These are phyloP conservation scores for Cordyceps tenuipes DNA, from an alignment of 2,329 filamentous ascomycete species.

Conservation along the genomic window DNA sequence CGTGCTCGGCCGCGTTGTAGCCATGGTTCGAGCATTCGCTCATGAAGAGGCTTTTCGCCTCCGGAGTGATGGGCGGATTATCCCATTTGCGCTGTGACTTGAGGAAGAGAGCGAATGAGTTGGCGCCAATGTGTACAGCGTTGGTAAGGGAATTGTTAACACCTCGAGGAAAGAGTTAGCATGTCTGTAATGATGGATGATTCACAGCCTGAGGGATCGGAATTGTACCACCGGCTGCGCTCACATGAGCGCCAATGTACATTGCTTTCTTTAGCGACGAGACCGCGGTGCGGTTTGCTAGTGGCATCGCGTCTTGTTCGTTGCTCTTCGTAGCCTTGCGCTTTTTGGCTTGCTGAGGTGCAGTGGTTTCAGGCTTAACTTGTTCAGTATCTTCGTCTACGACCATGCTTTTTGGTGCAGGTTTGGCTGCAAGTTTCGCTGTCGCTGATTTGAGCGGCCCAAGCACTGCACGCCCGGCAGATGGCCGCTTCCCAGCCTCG, in stretches of 20 bases:
- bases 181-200: conserved; percentile 8
- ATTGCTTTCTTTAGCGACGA: conserved; percentile 58
- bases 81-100: conserved; percentile 96
- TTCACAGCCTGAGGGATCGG: background rate
- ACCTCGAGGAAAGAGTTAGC: conserved; percentile 38
- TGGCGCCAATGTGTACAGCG: conserved; percentile 73
- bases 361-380: conserved; percentile 17
- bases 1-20: conserved; percentile 64
- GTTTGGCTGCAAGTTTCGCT: conserved; percentile 15
- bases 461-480: conserved; percentile 13
- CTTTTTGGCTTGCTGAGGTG: conserved; percentile 30
- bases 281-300: conserved; percentile 60
- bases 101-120: conserved; percentile 88
- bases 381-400: conserved; percentile 15
- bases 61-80: conserved; percentile 65
- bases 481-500: conserved; percentile 9
- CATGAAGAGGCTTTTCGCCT: conserved; percentile 62
- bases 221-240: conserved; percentile 67
- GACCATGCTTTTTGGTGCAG: conserved; percentile 19
- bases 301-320: conserved; percentile 43
- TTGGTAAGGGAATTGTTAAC: conserved; percentile 84
- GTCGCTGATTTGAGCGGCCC: conserved; percentile 16
- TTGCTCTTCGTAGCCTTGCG: conserved; percentile 31
- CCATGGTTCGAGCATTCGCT: conserved; percentile 57
- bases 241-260: conserved; percentile 89